These are phyloP conservation scores for Pseudocercospora crystallina DNA, from an alignment of 2,329 filamentous ascomycete species.

Conservation along the genomic window DNA sequence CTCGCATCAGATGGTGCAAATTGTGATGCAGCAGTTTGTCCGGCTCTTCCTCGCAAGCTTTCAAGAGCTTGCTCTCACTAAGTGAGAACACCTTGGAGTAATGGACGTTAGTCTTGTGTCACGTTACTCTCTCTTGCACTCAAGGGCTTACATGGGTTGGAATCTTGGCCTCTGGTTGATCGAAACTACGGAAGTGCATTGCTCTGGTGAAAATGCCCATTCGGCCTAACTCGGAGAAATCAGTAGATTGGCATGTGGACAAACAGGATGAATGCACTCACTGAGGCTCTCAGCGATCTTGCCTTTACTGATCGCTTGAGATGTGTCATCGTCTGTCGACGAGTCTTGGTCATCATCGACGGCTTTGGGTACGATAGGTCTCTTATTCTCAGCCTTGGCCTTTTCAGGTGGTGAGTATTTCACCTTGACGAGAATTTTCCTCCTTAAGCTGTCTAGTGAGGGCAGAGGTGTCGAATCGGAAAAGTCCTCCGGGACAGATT, in stretches of 20 bases:
- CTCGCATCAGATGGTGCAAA: conserved; percentile 76
- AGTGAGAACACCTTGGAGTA: conserved; percentile 54
- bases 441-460: conserved; percentile 61
- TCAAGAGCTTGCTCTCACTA: conserved; percentile 64
- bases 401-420: conserved; percentile 47
- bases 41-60: conserved; percentile 59
- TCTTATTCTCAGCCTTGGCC: conserved; percentile 17
- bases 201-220: conserved; percentile 85
- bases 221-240: conserved; percentile 45
- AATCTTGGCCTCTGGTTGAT: conserved; percentile 58
- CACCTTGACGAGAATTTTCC: conserved; percentile 68
- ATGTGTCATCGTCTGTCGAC: conserved; percentile 42
- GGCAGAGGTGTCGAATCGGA: conserved; percentile 66
- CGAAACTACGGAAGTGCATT: conserved; percentile 73
- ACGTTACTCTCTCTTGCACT: too few relatives aligned
- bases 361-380: too few relatives aligned
- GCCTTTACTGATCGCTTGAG: conserved; percentile 46
- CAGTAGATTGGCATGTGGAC: too few relatives aligned
- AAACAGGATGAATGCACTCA: too few relatives aligned
- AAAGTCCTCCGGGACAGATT: conserved; percentile 55
- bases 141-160: conserved; percentile 51
- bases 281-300: conserved; percentile 67
- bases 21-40: conserved; percentile 76
- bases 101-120: too few relatives aligned
- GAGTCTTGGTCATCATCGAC: conserved; percentile 25